phyloP scores from a whole-genome alignment of 176 grass and related monocot species.

The Triticum timopheevii region DNA sequence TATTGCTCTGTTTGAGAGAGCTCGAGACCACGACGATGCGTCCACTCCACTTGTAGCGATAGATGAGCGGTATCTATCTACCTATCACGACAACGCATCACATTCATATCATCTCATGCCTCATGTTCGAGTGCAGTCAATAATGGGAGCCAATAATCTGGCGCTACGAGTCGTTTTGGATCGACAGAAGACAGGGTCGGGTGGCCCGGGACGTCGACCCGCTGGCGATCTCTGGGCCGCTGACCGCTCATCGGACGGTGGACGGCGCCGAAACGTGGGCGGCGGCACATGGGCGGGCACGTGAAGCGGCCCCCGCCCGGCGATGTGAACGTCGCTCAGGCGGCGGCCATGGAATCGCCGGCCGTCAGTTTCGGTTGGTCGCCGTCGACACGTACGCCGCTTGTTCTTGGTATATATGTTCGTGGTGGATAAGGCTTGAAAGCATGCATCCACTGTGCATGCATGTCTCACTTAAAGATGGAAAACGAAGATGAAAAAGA shows the following conservation, averaged over 20 bases:
- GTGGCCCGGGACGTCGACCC: background rate
- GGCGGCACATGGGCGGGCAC: conserved; percentile 34
- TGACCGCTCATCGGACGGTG: background rate
- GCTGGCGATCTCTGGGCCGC: background rate
- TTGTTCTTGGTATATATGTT: background rate
- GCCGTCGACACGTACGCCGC: background rate
- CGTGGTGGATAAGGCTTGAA: conserved; percentile 38
- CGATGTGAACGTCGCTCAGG: conserved; percentile 19
- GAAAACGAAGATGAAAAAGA: background rate
- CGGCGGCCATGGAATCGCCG: background rate
- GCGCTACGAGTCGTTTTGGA: conserved; percentile 8
- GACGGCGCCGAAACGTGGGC: background rate
- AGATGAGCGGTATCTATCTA: conserved; percentile 1
- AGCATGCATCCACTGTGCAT: conserved; percentile 1
- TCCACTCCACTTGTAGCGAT: conserved; percentile 3
- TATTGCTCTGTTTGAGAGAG: background rate
- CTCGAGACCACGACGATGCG: background rate
- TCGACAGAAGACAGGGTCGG: background rate
- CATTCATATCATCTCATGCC: conserved; percentile 11
- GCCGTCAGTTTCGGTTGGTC: conserved; percentile 24
- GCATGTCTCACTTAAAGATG: conserved; percentile 16
- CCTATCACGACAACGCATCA: background rate
- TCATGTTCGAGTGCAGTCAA: conserved; percentile 27
- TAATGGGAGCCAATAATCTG: conserved; percentile 28
- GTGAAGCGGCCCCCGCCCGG: conserved; percentile 23